Evolutionary conservation across 2,329 filamentous ascomycete genomes (phyloP).

Genomic region (Arthrobotrys pseudoclavata): DNA sequence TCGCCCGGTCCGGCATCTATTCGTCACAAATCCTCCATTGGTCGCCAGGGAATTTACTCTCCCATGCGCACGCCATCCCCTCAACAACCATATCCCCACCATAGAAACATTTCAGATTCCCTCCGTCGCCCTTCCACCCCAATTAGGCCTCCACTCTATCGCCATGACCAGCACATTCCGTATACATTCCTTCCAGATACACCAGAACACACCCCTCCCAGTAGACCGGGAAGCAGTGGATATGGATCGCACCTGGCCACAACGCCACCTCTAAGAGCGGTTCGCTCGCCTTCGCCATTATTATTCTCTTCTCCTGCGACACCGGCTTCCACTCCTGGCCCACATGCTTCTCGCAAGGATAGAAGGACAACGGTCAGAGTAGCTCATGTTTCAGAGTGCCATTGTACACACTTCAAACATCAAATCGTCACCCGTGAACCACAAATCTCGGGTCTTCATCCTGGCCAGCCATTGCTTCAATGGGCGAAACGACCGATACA

Average conservation of each 20-base stretch:
- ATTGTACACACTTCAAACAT: slow-evolving; percentile 52
- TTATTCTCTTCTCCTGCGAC: slow-evolving; percentile 53
- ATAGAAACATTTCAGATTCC: slow-evolving; percentile 26
- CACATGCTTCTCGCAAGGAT: slow-evolving; percentile 48
- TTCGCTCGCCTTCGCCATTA: slow-evolving; percentile 48
- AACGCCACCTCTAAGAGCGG: slow-evolving; percentile 23
- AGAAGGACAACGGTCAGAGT: slow-evolving; percentile 50
- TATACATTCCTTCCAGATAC: slow-evolving; percentile 41
- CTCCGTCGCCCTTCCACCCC: slow-evolving; percentile 43
- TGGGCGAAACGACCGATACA: slow-evolving; percentile 53
- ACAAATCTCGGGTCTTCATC: slow-evolving; percentile 55
- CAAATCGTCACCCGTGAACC: slow-evolving; percentile 51
- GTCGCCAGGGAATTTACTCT: slow-evolving; percentile 51
- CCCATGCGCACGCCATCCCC: slow-evolving; percentile 54
- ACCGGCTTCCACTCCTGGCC: slow-evolving; percentile 51
- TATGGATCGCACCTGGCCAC: slow-evolving; percentile 41
- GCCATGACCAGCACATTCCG: slow-evolving; percentile 34
- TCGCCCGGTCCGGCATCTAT: slow-evolving; percentile 40
- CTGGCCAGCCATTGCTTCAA: slow-evolving; percentile 55
- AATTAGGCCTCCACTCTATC: slow-evolving; percentile 45
- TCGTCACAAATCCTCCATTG: slow-evolving; percentile 29
- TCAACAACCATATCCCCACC: slow-evolving; percentile 26
- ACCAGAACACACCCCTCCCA: slow-evolving; percentile 43
- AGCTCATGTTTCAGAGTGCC: slow-evolving; percentile 35
- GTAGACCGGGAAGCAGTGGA: slow-evolving; percentile 35